Evolutionary conservation across 495 filamentous ascomycete species (phyloP).

Genomic region (Durotheca rogersii): DNA sequence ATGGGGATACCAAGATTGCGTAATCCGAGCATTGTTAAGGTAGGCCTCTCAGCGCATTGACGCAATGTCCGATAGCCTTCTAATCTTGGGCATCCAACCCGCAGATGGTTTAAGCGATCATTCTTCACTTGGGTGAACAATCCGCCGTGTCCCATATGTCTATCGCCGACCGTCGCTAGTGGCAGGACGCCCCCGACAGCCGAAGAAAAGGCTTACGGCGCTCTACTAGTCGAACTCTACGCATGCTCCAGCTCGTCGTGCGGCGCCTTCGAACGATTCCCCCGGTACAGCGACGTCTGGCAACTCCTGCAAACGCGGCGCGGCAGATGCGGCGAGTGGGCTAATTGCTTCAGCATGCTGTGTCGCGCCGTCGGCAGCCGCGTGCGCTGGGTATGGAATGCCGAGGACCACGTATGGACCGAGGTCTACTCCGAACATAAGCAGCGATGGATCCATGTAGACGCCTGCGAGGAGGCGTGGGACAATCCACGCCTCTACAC

Average conservation of each 20-base stretch:
- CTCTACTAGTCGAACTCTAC: constrained; percentile 85
- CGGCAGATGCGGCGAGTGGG: constrained; percentile 93
- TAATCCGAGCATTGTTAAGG: constrained; percentile 86
- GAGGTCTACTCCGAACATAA: constrained; percentile 95
- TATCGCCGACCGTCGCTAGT: constrained; percentile 75
- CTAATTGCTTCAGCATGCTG: constrained; percentile 98
- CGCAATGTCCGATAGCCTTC: constrained; percentile 9
- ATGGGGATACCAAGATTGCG: constrained; percentile 99
- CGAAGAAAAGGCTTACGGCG: constrained; percentile 86
- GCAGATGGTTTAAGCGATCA: constrained; percentile 89
- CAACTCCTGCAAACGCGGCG: constrained; percentile 79
- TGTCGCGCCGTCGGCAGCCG: constrained; percentile 88
- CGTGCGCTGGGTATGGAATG: constrained; percentile 98
- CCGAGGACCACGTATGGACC: constrained; percentile 96
- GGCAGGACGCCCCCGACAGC: constrained; percentile 81
- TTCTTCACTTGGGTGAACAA: constrained; percentile 99
- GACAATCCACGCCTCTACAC: constrained; percentile 91
- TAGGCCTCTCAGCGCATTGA: constrained; percentile 35
- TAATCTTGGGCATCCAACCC: constrained; percentile 23
- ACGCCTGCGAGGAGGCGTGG: constrained; percentile 92
- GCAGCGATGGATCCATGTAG: constrained; percentile 94
- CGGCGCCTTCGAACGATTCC: constrained; percentile 79
- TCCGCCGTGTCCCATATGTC: constrained; percentile 77
- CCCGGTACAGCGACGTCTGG: constrained; percentile 96
- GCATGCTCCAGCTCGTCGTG: constrained; percentile 73